Conservation (phyloP, 106 monocot genomes). For the Acorus gramineus region DNA sequence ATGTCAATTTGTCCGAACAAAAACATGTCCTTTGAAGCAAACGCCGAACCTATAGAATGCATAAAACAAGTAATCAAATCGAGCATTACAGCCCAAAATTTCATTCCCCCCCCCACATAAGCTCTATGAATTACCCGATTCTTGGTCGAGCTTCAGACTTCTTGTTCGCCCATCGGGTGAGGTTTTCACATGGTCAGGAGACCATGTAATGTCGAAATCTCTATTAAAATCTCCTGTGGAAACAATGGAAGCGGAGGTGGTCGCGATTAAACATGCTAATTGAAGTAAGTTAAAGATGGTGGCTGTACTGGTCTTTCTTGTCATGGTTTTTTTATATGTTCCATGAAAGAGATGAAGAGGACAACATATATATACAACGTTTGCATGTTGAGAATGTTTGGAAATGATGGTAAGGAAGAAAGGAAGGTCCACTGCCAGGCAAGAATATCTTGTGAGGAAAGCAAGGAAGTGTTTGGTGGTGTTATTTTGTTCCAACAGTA, state of each 20-base stretch:
- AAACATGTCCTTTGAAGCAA: conserved; percentile 34
- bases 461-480: too few relatives aligned
- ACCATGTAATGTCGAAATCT: conserved; percentile 54
- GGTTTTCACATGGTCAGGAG: conserved; percentile 42
- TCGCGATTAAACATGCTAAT: conserved; percentile 2
- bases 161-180: conserved; percentile 37
- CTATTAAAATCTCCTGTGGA: conserved; percentile 40
- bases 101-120: background rate
- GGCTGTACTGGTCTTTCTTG: background rate
- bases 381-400: background rate
- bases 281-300: background rate
- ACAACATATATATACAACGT: background rate
- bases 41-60: conserved; percentile 16
- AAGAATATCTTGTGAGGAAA: conserved; percentile 12
- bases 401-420: background rate
- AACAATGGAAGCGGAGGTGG: conserved; percentile 19
- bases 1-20: conserved; percentile 43
- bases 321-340: conserved; percentile 6
- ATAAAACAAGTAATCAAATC: background rate
- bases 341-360: background rate
- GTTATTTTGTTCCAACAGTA: too few relatives aligned
- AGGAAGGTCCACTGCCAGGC: conserved; percentile 5
- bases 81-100: background rate
- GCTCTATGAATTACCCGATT: conserved; percentile 29
- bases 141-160: conserved; percentile 41